Conservation (phyloP, 169 alveolate species). For the Babesia gibsoni region DNA sequence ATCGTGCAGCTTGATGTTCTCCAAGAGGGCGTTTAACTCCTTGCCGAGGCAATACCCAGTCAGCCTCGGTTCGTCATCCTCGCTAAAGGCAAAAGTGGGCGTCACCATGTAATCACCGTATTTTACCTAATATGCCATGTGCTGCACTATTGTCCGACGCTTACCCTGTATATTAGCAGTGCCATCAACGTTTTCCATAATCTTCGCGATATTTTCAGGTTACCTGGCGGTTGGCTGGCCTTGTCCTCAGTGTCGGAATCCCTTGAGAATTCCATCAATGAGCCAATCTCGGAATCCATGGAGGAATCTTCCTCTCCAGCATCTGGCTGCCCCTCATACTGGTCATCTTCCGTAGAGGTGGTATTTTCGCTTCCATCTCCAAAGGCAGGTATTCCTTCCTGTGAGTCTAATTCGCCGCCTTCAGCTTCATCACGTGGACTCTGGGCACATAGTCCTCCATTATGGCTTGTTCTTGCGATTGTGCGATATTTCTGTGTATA, state of each 20-base stretch:
- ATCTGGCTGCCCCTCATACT: background rate
- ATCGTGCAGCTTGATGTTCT: conserved; percentile 14
- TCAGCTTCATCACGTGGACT: background rate
- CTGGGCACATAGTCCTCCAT: background rate
- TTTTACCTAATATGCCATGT: conserved; percentile 15
- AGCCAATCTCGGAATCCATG: background rate
- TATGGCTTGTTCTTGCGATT: background rate
- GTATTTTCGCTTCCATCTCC: background rate
- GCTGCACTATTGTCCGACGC: background rate
- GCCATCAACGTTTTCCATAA: conserved; percentile 49
- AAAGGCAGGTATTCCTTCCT: background rate
- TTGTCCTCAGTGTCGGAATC: background rate
- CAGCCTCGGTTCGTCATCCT: conserved; percentile 30
- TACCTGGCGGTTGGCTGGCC: background rate
- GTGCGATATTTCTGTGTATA: background rate
- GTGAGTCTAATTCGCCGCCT: too few species aligned
- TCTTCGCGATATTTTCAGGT: conserved; percentile 41
- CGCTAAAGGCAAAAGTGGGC: conserved; percentile 20
- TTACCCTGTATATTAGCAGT: conserved; percentile 51
- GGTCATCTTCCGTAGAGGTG: background rate
- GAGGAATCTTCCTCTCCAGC: background rate
- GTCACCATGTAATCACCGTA: conserved; percentile 44
- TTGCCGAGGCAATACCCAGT: conserved; percentile 44
- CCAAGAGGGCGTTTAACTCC: conserved; percentile 12
- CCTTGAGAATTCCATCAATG: background rate